Percentiles rank a stretch among this genome's conserved stretches.
phyloP scores from a whole-genome alignment of 2,329 filamentous ascomycete species.

The Beauveria caledonica region DNA sequence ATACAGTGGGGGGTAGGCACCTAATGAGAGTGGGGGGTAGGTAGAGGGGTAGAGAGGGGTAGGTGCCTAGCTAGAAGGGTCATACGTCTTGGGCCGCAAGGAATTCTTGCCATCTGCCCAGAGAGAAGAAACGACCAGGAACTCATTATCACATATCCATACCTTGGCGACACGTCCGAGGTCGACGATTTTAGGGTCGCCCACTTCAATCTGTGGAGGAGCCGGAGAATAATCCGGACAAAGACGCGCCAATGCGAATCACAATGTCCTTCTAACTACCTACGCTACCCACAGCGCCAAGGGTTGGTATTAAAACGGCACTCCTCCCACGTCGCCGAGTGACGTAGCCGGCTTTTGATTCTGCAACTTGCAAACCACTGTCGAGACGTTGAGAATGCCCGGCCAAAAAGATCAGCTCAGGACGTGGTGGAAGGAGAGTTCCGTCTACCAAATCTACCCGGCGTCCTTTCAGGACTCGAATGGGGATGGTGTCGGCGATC shows the following conservation, averaged over 20 bases:
- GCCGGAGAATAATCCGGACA: not conserved
- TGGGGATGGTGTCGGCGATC: conserved; percentile 46
- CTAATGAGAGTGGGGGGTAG: not conserved
- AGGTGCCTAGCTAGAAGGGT: too few species aligned
- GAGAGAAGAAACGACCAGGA: not conserved
- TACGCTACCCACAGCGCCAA: not conserved
- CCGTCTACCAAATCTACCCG: conserved; percentile 55
- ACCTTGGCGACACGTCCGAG: too few species aligned
- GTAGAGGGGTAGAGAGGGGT: too few species aligned
- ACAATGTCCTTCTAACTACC: not conserved
- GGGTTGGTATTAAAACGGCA: not conserved
- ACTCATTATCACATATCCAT: not conserved
- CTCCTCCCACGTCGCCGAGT: not conserved
- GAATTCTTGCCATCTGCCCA: not conserved
- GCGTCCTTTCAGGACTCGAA: conserved; percentile 54
- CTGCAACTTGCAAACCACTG: not conserved
- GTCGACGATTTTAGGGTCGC: not conserved
- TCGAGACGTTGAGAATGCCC: not conserved
- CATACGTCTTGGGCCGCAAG: not conserved
- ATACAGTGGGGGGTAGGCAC: not conserved
- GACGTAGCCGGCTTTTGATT: not conserved
- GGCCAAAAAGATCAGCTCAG: conserved; percentile 18
- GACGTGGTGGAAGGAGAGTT: conserved; percentile 52
- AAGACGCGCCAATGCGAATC: not conserved
- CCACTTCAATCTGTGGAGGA: not conserved